phyloP scores from a whole-genome alignment of 2,329 filamentous ascomycete genomes.

The Curvularia eragrostidis region DNA sequence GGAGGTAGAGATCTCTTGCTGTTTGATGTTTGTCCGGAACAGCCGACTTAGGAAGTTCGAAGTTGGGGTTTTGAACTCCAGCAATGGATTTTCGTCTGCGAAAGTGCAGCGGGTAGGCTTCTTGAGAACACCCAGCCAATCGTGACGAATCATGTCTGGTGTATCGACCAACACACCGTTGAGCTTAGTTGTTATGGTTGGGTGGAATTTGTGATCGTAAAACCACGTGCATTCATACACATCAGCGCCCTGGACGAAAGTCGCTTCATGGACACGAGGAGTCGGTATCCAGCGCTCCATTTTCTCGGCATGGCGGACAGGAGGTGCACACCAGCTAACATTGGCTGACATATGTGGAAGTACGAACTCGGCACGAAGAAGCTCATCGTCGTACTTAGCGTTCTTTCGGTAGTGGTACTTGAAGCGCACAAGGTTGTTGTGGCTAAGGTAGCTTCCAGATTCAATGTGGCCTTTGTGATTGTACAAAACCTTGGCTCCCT shows the following conservation, averaged over 20 bases:
- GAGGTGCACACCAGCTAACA: constrained; percentile 62
- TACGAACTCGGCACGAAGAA: constrained; percentile 63
- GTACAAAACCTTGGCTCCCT: constrained; percentile 59
- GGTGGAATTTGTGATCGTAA: constrained; percentile 52
- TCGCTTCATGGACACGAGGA: constrained; percentile 62
- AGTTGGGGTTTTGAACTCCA: constrained; percentile 53
- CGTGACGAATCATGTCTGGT: constrained; percentile 61
- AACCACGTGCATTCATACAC: constrained; percentile 59
- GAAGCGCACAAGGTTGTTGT: constrained; percentile 61
- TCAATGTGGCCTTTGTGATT: constrained; percentile 61
- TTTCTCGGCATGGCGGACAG: constrained; percentile 58
- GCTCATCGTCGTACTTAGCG: constrained; percentile 61
- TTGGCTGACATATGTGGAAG: constrained; percentile 62
- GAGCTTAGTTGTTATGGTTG: constrained; percentile 51
- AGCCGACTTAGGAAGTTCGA: constrained; percentile 44
- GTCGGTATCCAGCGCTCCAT: constrained; percentile 63
- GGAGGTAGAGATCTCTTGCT: constrained; percentile 49
- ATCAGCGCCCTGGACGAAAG: constrained; percentile 60
- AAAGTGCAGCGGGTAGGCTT: constrained; percentile 50
- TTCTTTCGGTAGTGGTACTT: constrained; percentile 63
- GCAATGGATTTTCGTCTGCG: constrained; percentile 60
- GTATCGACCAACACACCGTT: constrained; percentile 60
- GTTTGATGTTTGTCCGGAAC: constrained; percentile 50
- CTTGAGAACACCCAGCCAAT: constrained; percentile 51
- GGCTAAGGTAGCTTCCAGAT: constrained; percentile 61